Evolutionary conservation across 805 yeast species (phyloP).

Genomic region (Pichia thaimueangensis): DNA sequence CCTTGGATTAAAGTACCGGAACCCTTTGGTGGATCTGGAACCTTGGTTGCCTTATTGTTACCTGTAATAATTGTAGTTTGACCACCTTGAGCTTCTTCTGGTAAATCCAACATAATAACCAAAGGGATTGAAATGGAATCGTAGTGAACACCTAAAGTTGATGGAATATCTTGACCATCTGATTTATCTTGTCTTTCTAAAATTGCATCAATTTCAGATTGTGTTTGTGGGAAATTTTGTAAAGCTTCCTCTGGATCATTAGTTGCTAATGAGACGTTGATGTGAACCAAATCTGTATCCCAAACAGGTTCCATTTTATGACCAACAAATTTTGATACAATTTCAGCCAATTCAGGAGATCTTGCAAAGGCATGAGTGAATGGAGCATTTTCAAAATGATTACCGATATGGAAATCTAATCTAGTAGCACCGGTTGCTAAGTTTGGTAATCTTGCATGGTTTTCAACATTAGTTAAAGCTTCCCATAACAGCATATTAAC

Average conservation of each 20-base stretch:
- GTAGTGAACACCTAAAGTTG: constrained; percentile 42
- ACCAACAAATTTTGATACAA: constrained; percentile 44
- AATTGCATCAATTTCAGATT: constrained; percentile 16
- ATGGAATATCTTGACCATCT: constrained; percentile 35
- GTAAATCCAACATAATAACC: constrained; percentile 43
- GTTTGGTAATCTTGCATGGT: constrained; percentile 36
- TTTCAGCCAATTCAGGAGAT: constrained; percentile 42
- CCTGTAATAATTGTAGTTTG: constrained; percentile 44
- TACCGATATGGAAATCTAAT: constrained; percentile 42
- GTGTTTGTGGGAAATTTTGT: constrained; percentile 9
- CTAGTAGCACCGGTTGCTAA: constrained; percentile 26
- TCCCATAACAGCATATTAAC: constrained; percentile 49
- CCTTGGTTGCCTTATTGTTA: constrained; percentile 24
- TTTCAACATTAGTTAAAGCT: constrained; percentile 36
- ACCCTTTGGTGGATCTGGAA: constrained; percentile 39
- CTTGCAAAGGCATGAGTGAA: constrained; percentile 46
- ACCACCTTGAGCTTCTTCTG: constrained; percentile 44
- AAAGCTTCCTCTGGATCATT: constrained; percentile 16
- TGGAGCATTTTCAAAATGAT: constrained; percentile 38
- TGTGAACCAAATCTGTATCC: constrained; percentile 48
- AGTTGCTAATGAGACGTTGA: constrained; percentile 38
- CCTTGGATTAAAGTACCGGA: constrained; percentile 45
- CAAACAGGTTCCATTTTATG: constrained; percentile 39
- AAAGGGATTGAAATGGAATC: constrained; percentile 43
- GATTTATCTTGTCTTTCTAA: constrained; percentile 15